Evolutionary conservation across 192 early-diverging fungal genomes (phyloP).

Genomic region (Thamnidium elegans): DNA sequence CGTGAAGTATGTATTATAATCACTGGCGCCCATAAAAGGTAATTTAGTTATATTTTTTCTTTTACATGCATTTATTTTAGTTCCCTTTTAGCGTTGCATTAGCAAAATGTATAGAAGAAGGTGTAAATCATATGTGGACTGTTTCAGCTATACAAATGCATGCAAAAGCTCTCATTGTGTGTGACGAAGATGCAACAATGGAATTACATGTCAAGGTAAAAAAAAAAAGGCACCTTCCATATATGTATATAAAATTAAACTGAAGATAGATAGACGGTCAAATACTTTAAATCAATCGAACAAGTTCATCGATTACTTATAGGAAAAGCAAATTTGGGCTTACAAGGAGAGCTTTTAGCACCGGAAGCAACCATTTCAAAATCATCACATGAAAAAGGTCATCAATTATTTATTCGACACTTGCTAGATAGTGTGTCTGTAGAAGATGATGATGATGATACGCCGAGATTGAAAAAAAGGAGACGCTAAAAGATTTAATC

Average conservation of each 20-base stretch:
- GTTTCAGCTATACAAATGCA: conserved; percentile 83
- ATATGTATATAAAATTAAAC: background rate
- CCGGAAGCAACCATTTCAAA: no score
- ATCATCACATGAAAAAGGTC: no score
- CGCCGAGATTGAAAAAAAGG: no score
- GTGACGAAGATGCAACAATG: conserved; percentile 82
- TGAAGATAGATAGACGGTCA: conserved; percentile 53
- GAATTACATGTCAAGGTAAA: conserved; percentile 75
- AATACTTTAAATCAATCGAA: conserved; percentile 86
- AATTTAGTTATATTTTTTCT: conserved; percentile 27
- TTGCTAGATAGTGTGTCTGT: no score
- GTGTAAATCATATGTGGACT: conserved; percentile 87
- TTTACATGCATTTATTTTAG: background rate
- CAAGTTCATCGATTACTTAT: conserved; percentile 58
- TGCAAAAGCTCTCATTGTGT: conserved; percentile 74
- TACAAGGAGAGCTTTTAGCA: no score
- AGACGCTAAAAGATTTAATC: no score
- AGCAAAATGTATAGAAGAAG: conserved; percentile 78
- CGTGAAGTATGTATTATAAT: conserved; percentile 82
- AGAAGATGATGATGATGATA: no score
- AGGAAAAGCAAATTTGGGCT: conserved; percentile 6
- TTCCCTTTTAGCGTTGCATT: conserved; percentile 48
- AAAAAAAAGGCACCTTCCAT: background rate
- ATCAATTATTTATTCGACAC: no score
- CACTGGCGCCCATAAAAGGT: conserved; percentile 73